phyloP scores from a whole-genome alignment of 495 filamentous ascomycete species.

The Neurospora sp. region DNA sequence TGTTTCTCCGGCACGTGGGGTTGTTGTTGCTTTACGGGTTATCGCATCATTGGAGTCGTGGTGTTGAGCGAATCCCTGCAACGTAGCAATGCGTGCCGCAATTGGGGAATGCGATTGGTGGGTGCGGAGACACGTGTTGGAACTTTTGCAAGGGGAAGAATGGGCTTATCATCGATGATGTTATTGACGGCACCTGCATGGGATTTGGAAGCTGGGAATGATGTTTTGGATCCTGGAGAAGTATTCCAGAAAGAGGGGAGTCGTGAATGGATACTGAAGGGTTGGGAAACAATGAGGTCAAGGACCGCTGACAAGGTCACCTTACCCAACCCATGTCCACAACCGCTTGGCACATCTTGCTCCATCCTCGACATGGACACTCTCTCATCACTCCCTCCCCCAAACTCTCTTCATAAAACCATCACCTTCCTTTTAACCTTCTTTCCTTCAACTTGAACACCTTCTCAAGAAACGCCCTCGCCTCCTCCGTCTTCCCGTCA shows the following conservation, averaged over 20 bases:
- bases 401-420: background rate
- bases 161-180: background rate
- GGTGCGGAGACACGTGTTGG: background rate
- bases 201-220: background rate
- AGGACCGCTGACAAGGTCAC: background rate
- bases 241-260: background rate
- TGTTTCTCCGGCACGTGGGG: background rate
- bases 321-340: background rate
- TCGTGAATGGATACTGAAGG: background rate
- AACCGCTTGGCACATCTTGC: background rate
- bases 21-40: too few relatives aligned
- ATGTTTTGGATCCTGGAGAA: background rate
- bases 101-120: background rate
- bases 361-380: background rate
- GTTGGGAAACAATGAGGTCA: background rate
- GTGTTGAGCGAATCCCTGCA: background rate
- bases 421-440: background rate
- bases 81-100: background rate
- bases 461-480: slow-evolving; percentile 13
- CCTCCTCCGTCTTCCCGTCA: slow-evolving; percentile 17
- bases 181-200: background rate
- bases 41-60: background rate
- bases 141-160: background rate
- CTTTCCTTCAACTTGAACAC: slow-evolving; percentile 6
- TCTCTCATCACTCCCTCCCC: background rate